Conservation (phyloP, 768 basidiomycete species). For the Mycena latifolia region DNA sequence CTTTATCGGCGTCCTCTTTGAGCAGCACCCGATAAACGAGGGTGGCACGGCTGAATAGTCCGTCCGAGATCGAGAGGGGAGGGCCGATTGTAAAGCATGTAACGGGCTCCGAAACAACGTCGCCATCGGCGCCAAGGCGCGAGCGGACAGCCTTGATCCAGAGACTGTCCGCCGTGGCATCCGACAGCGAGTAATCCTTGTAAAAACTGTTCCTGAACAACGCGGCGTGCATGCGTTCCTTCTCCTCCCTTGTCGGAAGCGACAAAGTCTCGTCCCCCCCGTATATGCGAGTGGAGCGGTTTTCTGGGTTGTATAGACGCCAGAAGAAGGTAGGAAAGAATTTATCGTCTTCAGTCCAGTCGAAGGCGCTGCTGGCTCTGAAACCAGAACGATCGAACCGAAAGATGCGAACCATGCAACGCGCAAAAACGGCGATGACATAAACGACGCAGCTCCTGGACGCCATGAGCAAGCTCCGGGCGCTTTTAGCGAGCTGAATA, state of each 20-base stretch:
- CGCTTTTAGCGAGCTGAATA: conserved; percentile 18
- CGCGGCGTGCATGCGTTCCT: background rate
- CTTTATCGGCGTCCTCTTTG: conserved; percentile 4
- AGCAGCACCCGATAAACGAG: conserved; percentile 24
- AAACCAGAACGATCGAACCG: conserved; percentile 30
- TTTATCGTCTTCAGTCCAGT: background rate
- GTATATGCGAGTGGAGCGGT: background rate
- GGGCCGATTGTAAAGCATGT: conserved; percentile 19
- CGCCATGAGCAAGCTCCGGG: conserved; percentile 23
- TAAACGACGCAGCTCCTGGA: conserved; percentile 19
- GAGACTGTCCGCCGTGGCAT: conserved; percentile 6
- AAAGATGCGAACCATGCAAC: conserved; percentile 12
- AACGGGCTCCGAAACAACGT: background rate
- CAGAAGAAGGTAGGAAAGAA: conserved; percentile 27
- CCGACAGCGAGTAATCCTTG: background rate
- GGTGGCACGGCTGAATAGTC: conserved; percentile 27
- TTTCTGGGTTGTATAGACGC: conserved; percentile 22
- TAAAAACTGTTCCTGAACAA: conserved; percentile 2
- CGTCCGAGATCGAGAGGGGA: background rate
- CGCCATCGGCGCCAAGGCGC: background rate
- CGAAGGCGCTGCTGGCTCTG: conserved; percentile 17
- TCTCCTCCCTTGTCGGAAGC: background rate
- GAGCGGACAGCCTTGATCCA: conserved; percentile 20
- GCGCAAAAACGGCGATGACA: conserved; percentile 8
- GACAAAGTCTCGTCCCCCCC: conserved; percentile 26